Base-by-base conservation (phyloP, 768 basidiomycete species). In the Cubamyces sp. region DNA sequence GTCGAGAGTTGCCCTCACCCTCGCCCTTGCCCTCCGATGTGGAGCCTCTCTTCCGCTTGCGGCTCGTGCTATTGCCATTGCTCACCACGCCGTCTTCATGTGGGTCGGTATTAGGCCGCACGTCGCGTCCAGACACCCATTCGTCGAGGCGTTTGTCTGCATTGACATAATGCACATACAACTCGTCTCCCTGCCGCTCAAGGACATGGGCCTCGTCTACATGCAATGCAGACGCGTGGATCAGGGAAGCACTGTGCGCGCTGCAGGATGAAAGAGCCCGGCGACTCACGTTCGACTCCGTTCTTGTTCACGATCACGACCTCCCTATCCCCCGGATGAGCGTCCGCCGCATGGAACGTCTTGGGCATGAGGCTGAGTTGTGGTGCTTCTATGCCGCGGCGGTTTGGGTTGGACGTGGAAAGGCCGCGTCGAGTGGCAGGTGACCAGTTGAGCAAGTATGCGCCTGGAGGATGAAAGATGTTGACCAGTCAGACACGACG, bases 131-230 rank as follows among this genome's bases (percentile, higher is more conserved):
- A 3, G 82, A 75, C 21, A 90, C 75, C 91, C 90, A 92, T 70
- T 88, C 87, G 71, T 92, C 90, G 66, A 90, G 75, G 14, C 87
- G 80, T 71, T 88, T 88, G 77, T 92, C 90, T 21, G 81, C 77
- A 69, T 83, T 81, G 52, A 85, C 71, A 70, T 88, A 91, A 75
- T 90, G 89, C n/a, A 92, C 87, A 68, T 87, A 88, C 59, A 83
- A 81, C 59, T 84, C 80, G 12, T 75, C 81, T 19, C 71, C 70
- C 39, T 81, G 82, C 60, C 76, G 79, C 41, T 84, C 79, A 26
- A 90, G 74, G 57, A 91, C 75, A 21, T 82, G 76, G 14, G 81
- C 89, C 53, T 74, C 71, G 55, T 73, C 81, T 82, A 71, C 65
- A 5, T 2, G 54, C 25, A n/a, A 23, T 19, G 39, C 41, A 49